These are phyloP conservation scores for Pharnaceum exiguum DNA, from an alignment of 148 eudicot species.

Conservation along the genomic window DNA sequence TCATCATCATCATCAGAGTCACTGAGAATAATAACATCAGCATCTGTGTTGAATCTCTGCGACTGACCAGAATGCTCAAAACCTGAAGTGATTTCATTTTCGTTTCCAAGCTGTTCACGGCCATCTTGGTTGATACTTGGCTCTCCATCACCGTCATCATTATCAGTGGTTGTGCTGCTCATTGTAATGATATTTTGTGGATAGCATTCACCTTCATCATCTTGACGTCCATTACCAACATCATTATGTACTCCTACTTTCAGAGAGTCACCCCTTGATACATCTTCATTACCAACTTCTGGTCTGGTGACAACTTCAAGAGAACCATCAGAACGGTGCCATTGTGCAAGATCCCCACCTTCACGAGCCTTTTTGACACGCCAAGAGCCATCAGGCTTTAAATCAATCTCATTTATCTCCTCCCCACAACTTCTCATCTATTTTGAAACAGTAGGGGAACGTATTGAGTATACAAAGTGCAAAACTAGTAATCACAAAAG, in stretches of 20 bases:
- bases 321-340: slow-evolving; percentile 83
- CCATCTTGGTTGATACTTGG: slow-evolving; percentile 52
- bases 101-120: slow-evolving; percentile 34
- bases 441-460: slow-evolving; percentile 3
- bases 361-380: slow-evolving; percentile 41
- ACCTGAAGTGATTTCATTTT: slow-evolving; percentile 41
- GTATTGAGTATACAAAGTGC: too few species aligned
- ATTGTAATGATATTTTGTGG: slow-evolving; percentile 49
- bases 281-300: slow-evolving; percentile 35
- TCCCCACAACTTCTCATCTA: slow-evolving; percentile 50
- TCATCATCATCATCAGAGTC: slow-evolving; percentile 90
- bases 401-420: slow-evolving; percentile 53
- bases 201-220: slow-evolving; percentile 27
- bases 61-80: slow-evolving; percentile 20
- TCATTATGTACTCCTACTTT: slow-evolving; percentile 38
- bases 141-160: slow-evolving; percentile 52
- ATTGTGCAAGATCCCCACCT: slow-evolving; percentile 49
- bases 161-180: slow-evolving; percentile 76
- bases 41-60: slow-evolving; percentile 19
- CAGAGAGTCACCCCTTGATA: slow-evolving; percentile 31
- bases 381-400: slow-evolving; percentile 67
- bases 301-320: slow-evolving; percentile 21
- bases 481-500: too few species aligned
- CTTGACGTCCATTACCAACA: slow-evolving; percentile 24
- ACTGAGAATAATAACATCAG: slow-evolving; percentile 71